Evolutionary conservation across 1,284 basidiomycete species (phyloP), one percentile per base, ranked within the genome.

Genomic region (Ustilago trichophora): DNA sequence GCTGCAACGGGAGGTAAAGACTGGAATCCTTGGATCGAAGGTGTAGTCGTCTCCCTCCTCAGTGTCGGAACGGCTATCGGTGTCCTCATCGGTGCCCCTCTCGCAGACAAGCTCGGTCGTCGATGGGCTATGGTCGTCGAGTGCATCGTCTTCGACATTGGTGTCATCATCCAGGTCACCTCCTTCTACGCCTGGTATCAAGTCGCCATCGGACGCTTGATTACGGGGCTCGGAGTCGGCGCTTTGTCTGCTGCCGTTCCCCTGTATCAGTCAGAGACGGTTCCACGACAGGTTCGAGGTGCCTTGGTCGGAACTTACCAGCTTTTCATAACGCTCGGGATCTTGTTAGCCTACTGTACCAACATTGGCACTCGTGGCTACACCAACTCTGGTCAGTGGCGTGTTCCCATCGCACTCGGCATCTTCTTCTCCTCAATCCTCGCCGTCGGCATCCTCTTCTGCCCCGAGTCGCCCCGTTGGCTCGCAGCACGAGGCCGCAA

Each of bases 391-490:
- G 85, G 83, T 3, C 87, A 87, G 15, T 91, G 89, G 89, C 86
- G 87, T 21, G 86, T 86, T 10, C 86, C 89, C 37, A 86, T 91
- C 45, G 89, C 87, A 12, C 84, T 91, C 54, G 88, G 90, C 27
- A 84, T 92, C 69, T 80, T 88, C 52, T 91, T 89, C 86, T 86
- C 88, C 4, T 76, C 85, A 44, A 85, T 91, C 44, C 86, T 91
- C 9, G 85, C 85, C 25, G 64, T 87, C 26, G 89, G 89, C 34
- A 91, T 91, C 66, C 76, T 88, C 13, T 88, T 90, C 76, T 89
- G 90, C 87, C 90, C 89, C 18, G 89, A 90, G 80, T 87, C 85
- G 41, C 89, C 90, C n/a, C 77, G 79, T 29, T 91, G 89, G 89
- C 85, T 89, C 22, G 75, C 64, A 83, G 85, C 46, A 69, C 84